Evolutionary conservation across 176 grass and related monocot genomes (phyloP), one percentile per base, ranked within the genome.

Genomic region (Carex littledalei): DNA sequence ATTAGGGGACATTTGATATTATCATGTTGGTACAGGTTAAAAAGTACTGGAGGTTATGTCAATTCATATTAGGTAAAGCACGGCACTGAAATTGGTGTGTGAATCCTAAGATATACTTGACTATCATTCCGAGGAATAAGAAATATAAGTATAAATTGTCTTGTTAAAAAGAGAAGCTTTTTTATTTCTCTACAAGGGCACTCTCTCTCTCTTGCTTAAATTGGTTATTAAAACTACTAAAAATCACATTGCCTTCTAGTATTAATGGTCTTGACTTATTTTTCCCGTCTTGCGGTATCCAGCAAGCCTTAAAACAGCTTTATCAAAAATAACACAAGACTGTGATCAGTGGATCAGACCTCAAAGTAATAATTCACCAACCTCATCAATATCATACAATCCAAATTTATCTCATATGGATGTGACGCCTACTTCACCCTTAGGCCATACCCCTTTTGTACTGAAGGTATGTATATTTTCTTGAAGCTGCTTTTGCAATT

Each of bases 251-350:
- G 45, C 79, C 39, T 81, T 64, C 35, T 82, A 57, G 58, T 86
- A 52, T 60, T 86, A 76, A 64, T 63, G n/a, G 20, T n/a, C 32
- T n/a, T 15, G 61, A 63, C n/a, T 32, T 5, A 10, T n/a, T 75
- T 66, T 78, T 21, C 63, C 21, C 50, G 11, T 69, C 16, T 78
- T 67, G 39, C 77, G 85, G 63, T 91, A 85, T 78, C 84, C 89
- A 99, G 96, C 87, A 86, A 80, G 85, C 62, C 84, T 99, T 67
- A 99, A 87, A 91, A 81, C 60, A 15, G 93, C 96, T 90, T 90
- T 99, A 82, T 94, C 91, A 59, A 99, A 95, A 91, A 94, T 99
- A 87, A 64, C 86, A 85, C 96, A 99, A 95, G 96, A 99, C 56
- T 99, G 90, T 61, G 96, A 99, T 78, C 93, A 94, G 85, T 99